Evolutionary conservation across 176 grass and related monocot species (phyloP).

Genomic region (Aegilops longissima): DNA sequence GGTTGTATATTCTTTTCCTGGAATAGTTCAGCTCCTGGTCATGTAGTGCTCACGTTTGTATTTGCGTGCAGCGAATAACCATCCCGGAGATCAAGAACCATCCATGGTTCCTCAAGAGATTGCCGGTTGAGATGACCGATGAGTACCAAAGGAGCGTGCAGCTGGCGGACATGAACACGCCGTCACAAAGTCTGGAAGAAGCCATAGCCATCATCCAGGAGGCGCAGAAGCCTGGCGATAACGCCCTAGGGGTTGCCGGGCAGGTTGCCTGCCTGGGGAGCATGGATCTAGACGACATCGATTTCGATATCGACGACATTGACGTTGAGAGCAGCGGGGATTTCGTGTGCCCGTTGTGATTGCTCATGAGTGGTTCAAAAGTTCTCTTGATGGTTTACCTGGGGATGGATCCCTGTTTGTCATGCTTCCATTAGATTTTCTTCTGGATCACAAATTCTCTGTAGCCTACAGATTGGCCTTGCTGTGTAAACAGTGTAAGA

Average conservation of each 20-base stretch:
- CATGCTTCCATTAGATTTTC: not conserved
- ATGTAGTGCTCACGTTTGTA: not conserved
- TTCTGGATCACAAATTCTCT: constrained; percentile 6
- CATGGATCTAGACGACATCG: constrained; percentile 79
- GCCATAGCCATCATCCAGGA: constrained; percentile 78
- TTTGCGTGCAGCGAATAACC: constrained; percentile 59
- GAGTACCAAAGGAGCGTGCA: constrained; percentile 29
- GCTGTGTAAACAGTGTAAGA: not conserved
- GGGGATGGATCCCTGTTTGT: constrained; percentile 10
- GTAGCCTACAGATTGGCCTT: constrained; percentile 5
- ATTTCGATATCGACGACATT: constrained; percentile 71
- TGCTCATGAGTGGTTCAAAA: not conserved
- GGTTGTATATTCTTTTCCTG: constrained; percentile 26
- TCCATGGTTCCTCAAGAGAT: not conserved
- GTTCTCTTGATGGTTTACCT: not conserved
- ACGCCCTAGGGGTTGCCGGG: constrained; percentile 23
- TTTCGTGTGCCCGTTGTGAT: constrained; percentile 59
- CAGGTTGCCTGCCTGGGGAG: constrained; percentile 54
- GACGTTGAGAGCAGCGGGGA: constrained; percentile 82
- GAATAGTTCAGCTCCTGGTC: not conserved
- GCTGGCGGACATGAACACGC: constrained; percentile 29
- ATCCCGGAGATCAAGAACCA: constrained; percentile 44
- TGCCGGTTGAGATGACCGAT: constrained; percentile 1
- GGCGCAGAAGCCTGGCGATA: constrained; percentile 45
- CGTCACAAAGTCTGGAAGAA: constrained; percentile 66